A percentile compares a stretch with the other conserved stretches of the same genome.
Evolutionary conservation across 306 rosid genomes (phyloP).

Genomic region (Leucaena leucocephala): DNA sequence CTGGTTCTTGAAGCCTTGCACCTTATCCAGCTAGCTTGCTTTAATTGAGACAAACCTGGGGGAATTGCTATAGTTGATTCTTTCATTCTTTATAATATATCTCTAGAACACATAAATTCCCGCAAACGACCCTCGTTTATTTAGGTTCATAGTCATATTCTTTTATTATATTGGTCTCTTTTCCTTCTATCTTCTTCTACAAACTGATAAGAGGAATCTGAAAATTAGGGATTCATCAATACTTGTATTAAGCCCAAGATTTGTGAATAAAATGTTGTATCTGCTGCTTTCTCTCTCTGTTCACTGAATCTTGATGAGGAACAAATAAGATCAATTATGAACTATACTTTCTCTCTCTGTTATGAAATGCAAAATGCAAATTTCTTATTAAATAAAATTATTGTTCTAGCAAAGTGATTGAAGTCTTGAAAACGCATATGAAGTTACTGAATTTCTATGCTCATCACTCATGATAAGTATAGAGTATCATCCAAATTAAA

Average conservation of each 20-base stretch:
- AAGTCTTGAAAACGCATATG: no score
- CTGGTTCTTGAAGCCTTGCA: slow-evolving; percentile 98
- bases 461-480: no score
- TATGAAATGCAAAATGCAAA: no score
- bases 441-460: no score
- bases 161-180: slow-evolving; percentile 9
- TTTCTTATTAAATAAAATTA: no score
- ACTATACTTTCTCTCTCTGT: background rate
- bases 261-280: slow-evolving; percentile 33
- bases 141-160: slow-evolving; percentile 25
- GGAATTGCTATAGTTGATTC: slow-evolving; percentile 38
- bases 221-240: slow-evolving; percentile 36
- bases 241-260: slow-evolving; percentile 22
- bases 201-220: slow-evolving; percentile 37
- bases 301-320: background rate
- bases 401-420: no score
- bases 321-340: background rate
- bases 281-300: background rate
- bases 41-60: slow-evolving; percentile 13
- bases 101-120: background rate
- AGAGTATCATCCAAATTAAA: no score
- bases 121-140: slow-evolving; percentile 22
- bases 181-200: slow-evolving; percentile 29
- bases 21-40: slow-evolving; percentile 52
- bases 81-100: slow-evolving; percentile 49